Conservation (phyloP, 2,329 filamentous ascomycete species). For the Cladosporium sp. region DNA sequence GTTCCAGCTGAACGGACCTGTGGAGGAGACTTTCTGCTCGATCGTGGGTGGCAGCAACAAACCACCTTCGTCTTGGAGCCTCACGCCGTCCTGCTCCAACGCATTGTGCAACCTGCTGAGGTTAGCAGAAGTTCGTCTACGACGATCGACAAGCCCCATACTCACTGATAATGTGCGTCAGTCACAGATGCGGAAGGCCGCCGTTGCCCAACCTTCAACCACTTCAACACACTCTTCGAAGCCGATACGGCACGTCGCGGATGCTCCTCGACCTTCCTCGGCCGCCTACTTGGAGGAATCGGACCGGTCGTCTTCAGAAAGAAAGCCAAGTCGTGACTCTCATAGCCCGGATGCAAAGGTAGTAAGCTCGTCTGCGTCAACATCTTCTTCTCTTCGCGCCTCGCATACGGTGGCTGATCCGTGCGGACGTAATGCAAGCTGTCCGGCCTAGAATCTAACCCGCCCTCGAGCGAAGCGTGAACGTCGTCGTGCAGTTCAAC, state of each 20-base stretch:
- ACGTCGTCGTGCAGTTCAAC: conserved; percentile 16
- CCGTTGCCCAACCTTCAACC: conserved; percentile 21
- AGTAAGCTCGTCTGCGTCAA: conserved; percentile 28
- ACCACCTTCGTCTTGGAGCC: conserved; percentile 24
- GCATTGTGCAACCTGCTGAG: conserved; percentile 2
- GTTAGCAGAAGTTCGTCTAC: background rate
- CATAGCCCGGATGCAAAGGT: conserved; percentile 23
- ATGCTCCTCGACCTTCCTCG: conserved; percentile 23
- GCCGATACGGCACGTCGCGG: conserved; percentile 21
- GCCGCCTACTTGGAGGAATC: conserved; percentile 22
- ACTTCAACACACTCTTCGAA: conserved; percentile 28
- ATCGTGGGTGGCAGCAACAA: conserved; percentile 24
- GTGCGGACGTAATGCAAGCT: conserved; percentile 23
- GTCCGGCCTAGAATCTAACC: conserved; percentile 9
- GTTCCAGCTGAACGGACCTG: conserved; percentile 20
- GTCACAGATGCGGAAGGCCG: conserved; percentile 8
- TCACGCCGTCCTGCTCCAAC: background rate
- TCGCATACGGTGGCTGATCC: conserved; percentile 23
- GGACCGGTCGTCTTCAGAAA: conserved; percentile 36
- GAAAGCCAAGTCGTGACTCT: conserved; percentile 31
- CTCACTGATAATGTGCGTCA: conserved; percentile 6
- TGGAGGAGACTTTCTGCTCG: conserved; percentile 30
- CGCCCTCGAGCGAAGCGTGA: background rate
- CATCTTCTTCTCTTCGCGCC: conserved; percentile 16
- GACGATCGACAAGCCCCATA: background rate